Conservation (phyloP, 257 asterid genomes). For the Plantago elongata region DNA sequence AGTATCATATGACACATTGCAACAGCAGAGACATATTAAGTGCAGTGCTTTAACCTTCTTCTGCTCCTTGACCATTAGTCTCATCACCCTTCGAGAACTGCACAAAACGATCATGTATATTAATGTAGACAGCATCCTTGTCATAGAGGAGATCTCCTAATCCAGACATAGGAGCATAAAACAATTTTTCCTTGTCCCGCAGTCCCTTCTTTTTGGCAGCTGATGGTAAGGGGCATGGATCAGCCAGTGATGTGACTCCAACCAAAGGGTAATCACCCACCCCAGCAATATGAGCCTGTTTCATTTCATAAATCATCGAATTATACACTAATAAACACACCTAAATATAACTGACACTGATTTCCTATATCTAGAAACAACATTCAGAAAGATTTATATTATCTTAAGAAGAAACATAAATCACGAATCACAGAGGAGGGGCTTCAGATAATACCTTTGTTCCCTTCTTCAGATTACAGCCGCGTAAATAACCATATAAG, state of each 20-base stretch:
- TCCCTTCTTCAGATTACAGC: conserved; percentile 91
- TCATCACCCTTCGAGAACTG: conserved; percentile 74
- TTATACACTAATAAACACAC: background rate
- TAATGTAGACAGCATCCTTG: conserved; percentile 95
- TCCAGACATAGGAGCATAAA: conserved; percentile 99
- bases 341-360: background rate
- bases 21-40: background rate
- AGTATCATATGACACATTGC: too few species aligned
- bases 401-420: background rate
- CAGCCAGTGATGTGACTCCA: conserved; percentile 62
- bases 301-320: conserved; percentile 12
- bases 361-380: background rate
- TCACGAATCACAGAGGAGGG: background rate
- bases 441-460: conserved; percentile 51
- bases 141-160: conserved; percentile 94
- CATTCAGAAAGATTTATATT: background rate
- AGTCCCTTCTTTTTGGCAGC: conserved; percentile 96
- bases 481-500: conserved; percentile 89
- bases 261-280: conserved; percentile 80
- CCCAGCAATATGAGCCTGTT: conserved; percentile 97
- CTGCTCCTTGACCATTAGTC: conserved; percentile 32
- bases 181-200: conserved; percentile 92
- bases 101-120: conserved; percentile 83
- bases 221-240: conserved; percentile 97
- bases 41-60: conserved; percentile 40